Evolutionary conservation across 192 early-diverging fungal species (phyloP), one percentile per base, ranked within the genome.

Genomic region (Dispira parvispora): DNA sequence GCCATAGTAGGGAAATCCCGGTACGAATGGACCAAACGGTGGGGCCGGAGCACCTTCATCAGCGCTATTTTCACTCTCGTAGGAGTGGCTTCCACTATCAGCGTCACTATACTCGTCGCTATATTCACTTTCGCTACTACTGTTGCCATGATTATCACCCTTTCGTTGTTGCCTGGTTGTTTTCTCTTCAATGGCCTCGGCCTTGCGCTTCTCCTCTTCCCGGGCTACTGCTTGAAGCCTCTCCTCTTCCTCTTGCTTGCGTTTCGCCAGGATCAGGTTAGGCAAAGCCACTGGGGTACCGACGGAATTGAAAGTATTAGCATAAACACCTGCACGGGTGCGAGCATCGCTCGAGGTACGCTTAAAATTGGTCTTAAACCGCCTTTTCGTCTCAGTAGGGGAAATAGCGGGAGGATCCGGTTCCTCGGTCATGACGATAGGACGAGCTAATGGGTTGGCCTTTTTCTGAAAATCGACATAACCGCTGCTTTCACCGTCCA

Each of bases 391-490:
- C 53, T 13, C 25, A 26, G 25, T 55, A 8, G 23, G 49, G 27
- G 26, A 11, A 38, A 38, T 26, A 10, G 26, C 18, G 8, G 43
- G 12, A 16, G 58, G 12, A 11, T 12, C n/a, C 18, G 43, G 43
- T 11, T 61, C 38, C 10, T 43, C n/a, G 20, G 23, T 11, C n/a
- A 43, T 43, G n/a, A 44, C 58, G 42, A 61, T 61, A 8, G 42
- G 42, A 21, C 58, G 58, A 20, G 58, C 45, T 8, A 43, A 25
- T 0, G 20, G 42, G 58, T 38, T 61, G 5, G 58, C 38, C 58
- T 61, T 61, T 38, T 61, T 61, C 6, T 20, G 58, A 42, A 43
- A 61, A 43, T 28, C 28, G 53, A 55, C 53, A 21, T 55, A 55
- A 2, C 47, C 32, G 32, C 6, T 16, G 47, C 47, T 4, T 23